phyloP scores from a whole-genome alignment of 2,329 filamentous ascomycete species.

The Diplodia intermedia region DNA sequence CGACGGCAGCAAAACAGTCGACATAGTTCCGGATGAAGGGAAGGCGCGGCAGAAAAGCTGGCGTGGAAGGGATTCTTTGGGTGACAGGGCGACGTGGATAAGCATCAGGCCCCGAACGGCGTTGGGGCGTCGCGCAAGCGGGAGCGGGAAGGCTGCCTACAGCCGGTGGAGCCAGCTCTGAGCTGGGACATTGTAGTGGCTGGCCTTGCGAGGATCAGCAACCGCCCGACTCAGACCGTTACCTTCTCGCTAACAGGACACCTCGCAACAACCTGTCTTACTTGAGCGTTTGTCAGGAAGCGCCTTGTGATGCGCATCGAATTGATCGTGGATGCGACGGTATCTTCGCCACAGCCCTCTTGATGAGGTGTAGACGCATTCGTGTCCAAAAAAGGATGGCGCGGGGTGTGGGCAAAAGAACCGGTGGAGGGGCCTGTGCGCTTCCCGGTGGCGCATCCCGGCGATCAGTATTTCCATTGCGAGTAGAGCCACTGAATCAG shows the following conservation, averaged over 20 bases:
- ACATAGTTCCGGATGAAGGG: neutral
- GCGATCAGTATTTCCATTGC: conserved; percentile 8
- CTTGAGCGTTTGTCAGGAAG: neutral
- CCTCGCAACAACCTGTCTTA: neutral
- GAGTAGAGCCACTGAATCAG: conserved; percentile 6
- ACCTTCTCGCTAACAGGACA: neutral
- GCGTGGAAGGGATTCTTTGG: neutral
- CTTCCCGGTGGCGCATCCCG: conserved; percentile 10
- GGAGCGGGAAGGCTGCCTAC: neutral
- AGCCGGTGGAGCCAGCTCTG: conserved; percentile 3
- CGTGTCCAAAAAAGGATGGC: conserved; percentile 2
- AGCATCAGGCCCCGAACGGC: neutral
- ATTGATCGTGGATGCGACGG: neutral
- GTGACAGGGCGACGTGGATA: neutral
- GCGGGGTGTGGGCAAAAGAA: neutral
- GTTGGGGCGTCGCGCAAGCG: neutral
- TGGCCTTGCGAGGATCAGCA: neutral
- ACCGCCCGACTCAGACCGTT: neutral
- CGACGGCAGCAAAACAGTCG: neutral
- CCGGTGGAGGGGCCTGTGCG: conserved; percentile 1
- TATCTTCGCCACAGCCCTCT: neutral
- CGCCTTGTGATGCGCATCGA: neutral
- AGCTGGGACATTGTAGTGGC: neutral
- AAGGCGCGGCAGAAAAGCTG: conserved; percentile 5
- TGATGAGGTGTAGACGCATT: neutral